Evolutionary conservation across 202 grass and related monocot species (phyloP).

Genomic region (Setaria viridis): DNA sequence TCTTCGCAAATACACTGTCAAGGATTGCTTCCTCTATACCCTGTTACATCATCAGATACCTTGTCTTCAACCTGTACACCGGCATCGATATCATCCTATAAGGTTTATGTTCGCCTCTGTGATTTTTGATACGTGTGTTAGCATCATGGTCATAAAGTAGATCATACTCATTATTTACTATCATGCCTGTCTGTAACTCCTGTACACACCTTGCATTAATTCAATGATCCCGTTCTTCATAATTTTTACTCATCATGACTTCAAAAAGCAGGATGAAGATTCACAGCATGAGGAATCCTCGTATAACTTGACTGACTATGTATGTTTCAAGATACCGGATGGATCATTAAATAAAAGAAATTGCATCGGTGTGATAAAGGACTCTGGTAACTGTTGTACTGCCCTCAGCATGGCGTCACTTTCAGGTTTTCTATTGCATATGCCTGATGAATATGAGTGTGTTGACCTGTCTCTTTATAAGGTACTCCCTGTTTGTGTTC

Average conservation of each 20-base stretch:
- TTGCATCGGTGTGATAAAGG: conserved; percentile 83
- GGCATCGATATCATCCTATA: conserved; percentile 83
- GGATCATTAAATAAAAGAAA: conserved; percentile 74
- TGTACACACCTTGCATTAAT: conserved; percentile 24
- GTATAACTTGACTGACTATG: conserved; percentile 61
- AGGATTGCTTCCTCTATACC: conserved; percentile 77
- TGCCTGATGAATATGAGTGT: conserved; percentile 84
- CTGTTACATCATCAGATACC: conserved; percentile 50
- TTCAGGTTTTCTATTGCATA: conserved; percentile 72
- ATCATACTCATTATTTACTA: conserved; percentile 18
- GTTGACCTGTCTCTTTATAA: conserved; percentile 92
- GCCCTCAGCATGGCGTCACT: conserved; percentile 32
- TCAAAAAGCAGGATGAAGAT: conserved; percentile 69
- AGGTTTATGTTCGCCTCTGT: conserved; percentile 61
- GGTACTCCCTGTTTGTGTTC: conserved; percentile 52
- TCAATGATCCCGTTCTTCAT: conserved; percentile 16
- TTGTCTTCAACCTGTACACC: conserved; percentile 49
- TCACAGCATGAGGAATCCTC: conserved; percentile 41
- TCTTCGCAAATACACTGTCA: conserved; percentile 84
- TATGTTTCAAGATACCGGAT: conserved; percentile 93
- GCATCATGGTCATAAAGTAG: conserved; percentile 20
- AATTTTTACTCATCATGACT: conserved; percentile 36
- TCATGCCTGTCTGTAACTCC: not conserved
- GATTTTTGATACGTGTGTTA: conserved; percentile 4
- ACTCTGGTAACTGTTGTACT: conserved; percentile 52